These are phyloP conservation scores for Aureobasidium subglaciale DNA, from an alignment of 2,329 filamentous ascomycete species.

Conservation along the genomic window DNA sequence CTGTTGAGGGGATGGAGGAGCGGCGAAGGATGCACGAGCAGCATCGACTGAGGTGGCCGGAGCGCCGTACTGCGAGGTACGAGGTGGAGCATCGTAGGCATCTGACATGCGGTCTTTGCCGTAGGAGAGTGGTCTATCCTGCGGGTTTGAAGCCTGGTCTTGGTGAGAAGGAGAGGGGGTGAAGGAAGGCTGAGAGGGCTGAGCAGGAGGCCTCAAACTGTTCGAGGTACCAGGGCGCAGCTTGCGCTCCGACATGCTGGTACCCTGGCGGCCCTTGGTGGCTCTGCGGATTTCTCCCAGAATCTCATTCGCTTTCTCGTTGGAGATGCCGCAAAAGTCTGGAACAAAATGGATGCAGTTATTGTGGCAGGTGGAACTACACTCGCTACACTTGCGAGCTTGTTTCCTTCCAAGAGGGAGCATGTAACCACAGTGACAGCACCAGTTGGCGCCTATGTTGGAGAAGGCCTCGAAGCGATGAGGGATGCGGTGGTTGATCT, in stretches of 20 bases:
- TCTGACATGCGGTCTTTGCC: slow-evolving; percentile 37
- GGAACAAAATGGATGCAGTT: slow-evolving; percentile 91
- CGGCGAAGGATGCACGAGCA: slow-evolving; percentile 38
- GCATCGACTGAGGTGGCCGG: slow-evolving; percentile 37
- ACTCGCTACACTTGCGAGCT: slow-evolving; percentile 91
- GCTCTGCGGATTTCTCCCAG: slow-evolving; percentile 70
- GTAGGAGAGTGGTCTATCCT: slow-evolving; percentile 42
- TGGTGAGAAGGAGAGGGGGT: slow-evolving; percentile 9
- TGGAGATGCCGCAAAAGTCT: slow-evolving; percentile 98
- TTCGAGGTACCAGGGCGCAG: slow-evolving; percentile 47
- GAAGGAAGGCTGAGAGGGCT: slow-evolving; percentile 33
- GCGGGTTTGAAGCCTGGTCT: slow-evolving; percentile 22
- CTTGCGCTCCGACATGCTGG: slow-evolving; percentile 57
- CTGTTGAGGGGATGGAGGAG: slow-evolving; percentile 36
- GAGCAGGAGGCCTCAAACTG: slow-evolving; percentile 36
- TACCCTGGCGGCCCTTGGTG: slow-evolving; percentile 61
- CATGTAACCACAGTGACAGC: slow-evolving; percentile 96
- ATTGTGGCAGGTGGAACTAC: slow-evolving; percentile 81
- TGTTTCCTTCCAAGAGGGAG: slow-evolving; percentile 93
- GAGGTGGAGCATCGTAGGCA: slow-evolving; percentile 29
- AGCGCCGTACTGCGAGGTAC: slow-evolving; percentile 21
- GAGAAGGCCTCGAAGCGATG: slow-evolving; percentile 96
- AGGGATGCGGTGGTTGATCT: slow-evolving; percentile 98
- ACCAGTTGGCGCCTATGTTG: slow-evolving; percentile 98
- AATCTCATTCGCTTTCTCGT: slow-evolving; percentile 93